Conservation (phyloP, 768 basidiomycete genomes). For the Leccinum incarnatum region DNA sequence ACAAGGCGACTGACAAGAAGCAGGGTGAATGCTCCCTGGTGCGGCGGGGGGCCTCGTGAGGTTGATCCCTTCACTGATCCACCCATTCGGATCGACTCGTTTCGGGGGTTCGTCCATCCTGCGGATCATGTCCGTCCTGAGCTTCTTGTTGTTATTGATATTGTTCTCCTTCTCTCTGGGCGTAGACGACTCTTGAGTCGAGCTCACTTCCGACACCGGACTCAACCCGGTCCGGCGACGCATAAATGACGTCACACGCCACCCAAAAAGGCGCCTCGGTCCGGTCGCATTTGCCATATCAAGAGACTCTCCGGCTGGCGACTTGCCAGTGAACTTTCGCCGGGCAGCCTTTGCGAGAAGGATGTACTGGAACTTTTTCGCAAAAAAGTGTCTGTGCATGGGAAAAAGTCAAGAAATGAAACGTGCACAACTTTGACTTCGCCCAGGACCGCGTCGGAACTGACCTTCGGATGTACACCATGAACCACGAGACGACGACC, state of each 20-base stretch:
- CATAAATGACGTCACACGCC: constrained; percentile 33
- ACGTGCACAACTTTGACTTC: background rate
- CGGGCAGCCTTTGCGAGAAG: constrained; percentile 42
- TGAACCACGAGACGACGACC: constrained; percentile 80
- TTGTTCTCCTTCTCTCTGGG: constrained; percentile 24
- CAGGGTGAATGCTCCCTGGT: background rate
- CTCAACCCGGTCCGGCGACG: constrained; percentile 29
- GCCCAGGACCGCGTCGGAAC: background rate
- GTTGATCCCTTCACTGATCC: constrained; percentile 50
- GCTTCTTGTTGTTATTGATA: constrained; percentile 19
- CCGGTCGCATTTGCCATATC: constrained; percentile 19
- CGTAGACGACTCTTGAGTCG: constrained; percentile 13
- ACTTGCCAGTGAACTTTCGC: constrained; percentile 11
- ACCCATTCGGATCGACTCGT: constrained; percentile 72
- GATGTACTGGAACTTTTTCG: constrained; percentile 61
- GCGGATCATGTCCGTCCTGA: constrained; percentile 75
- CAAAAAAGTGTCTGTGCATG: constrained; percentile 50
- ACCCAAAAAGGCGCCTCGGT: constrained; percentile 19
- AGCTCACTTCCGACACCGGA: constrained; percentile 23
- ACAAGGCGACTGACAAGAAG: constrained; percentile 12
- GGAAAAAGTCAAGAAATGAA: background rate
- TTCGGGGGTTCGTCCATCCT: constrained; percentile 67
- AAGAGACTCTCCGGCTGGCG: constrained; percentile 20
- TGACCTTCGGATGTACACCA: constrained; percentile 74
- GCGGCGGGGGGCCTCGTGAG: constrained; percentile 27